These are phyloP conservation scores for Monosporascus sp. DNA, from an alignment of 2,329 filamentous ascomycete species.

Conservation along the genomic window DNA sequence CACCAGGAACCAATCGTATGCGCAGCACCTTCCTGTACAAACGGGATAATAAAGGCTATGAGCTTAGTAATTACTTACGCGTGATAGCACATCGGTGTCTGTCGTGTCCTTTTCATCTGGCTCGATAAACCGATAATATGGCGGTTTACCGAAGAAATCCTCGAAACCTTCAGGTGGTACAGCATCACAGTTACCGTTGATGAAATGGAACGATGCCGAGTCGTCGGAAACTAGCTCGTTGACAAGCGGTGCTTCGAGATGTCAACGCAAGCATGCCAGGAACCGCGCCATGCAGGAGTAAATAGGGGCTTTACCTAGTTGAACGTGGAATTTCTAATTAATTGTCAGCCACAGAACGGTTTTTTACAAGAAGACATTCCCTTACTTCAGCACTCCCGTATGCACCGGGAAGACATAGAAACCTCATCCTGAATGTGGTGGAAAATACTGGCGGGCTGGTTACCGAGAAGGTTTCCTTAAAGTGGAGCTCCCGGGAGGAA, in stretches of 20 bases:
- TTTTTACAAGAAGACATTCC: conserved; percentile 4
- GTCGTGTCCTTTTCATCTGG: conserved; percentile 37
- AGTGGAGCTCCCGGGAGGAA: not conserved
- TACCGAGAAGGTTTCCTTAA: not conserved
- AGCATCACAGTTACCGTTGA: conserved; percentile 45
- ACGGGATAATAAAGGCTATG: not conserved
- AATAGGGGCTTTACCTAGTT: conserved; percentile 35
- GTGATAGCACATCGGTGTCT: conserved; percentile 42
- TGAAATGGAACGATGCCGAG: conserved; percentile 45
- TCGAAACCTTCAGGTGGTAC: conserved; percentile 49
- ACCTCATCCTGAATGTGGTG: conserved; percentile 40
- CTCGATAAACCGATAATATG: conserved; percentile 52
- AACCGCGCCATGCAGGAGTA: conserved; percentile 1
- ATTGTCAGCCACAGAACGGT: conserved; percentile 6
- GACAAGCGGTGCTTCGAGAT: conserved; percentile 37
- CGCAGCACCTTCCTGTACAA: not conserved
- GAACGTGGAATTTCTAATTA: conserved; percentile 49
- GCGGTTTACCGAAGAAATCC: conserved; percentile 50
- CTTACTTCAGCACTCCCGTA: conserved; percentile 46
- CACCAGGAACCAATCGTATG: no score
- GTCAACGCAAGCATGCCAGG: conserved; percentile 8
- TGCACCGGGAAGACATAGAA: conserved; percentile 53
- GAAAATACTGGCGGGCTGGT: not conserved
- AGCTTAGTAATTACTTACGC: conserved; percentile 9
- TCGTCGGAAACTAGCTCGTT: conserved; percentile 41